Evolutionary conservation across 192 early-diverging fungal species (phyloP), one percentile per base, ranked within the genome.

Genomic region (Umbelopsis ramanniana): DNA sequence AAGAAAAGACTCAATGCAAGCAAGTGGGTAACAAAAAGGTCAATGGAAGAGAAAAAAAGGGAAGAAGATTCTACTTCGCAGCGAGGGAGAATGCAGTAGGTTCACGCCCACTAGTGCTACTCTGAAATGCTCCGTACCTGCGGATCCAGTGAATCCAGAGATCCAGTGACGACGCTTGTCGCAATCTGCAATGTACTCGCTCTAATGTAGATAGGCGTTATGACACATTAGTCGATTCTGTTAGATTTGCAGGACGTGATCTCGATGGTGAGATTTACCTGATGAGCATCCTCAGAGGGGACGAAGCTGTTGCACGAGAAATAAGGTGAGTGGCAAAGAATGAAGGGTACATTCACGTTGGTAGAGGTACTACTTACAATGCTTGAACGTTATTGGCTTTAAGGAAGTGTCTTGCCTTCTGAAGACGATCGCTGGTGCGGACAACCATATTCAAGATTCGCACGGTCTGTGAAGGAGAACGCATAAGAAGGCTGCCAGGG

Each of bases 131-230:
- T 33, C 67, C 60, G 24, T 76, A 80, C 94, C 95, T n/a, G 97
- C 96, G 21, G 97, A 99, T n/a, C 97, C 97, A 55, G 91, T 93
- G 78, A 99, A 99, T 43, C 96, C 96, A 6, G 93, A 94, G 76
- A 99, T 97, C 80, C 87, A 99, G 33, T 85, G 83, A 35, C 97
- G 93, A 21, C 97, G 90, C 68, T 86, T 90, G 75, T 99, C 96
- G 79, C 91, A 92, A 22, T 84, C 85, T 26, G 95, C 94, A 73
- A 96, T 93, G 72, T 99, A 99, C 86, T 98, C 96, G 82, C 93
- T 95, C 94, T 96, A 73, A 4, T 52, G 40, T 43, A 19, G 33
- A 46, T 11, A 26, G 29, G 46, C 7, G 46, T 12, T 8, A 26
- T 9, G 6, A 12, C 17, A 29, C 0, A 21, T 66, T 54, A 53